Evolutionary conservation across 2,329 filamentous ascomycete genomes (phyloP).

Genomic region (Cercospora sojina): DNA sequence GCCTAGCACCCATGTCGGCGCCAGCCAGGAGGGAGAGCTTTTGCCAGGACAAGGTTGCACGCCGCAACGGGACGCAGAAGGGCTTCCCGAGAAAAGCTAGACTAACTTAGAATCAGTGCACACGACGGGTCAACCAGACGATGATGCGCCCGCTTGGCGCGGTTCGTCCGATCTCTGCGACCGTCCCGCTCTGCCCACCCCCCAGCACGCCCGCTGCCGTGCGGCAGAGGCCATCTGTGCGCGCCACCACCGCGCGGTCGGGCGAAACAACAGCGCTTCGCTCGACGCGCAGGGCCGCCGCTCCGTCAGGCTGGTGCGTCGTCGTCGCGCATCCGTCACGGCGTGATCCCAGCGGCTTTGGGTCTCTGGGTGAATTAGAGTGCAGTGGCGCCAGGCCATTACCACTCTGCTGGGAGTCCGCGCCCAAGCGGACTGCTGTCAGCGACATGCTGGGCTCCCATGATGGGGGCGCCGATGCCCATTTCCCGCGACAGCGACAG

Average conservation of each 20-base stretch:
- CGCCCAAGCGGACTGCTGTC: not conserved
- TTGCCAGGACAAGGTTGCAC: constrained; percentile 8
- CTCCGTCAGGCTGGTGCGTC: not conserved
- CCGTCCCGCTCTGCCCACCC: not conserved
- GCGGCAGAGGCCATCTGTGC: not conserved
- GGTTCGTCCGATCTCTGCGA: not conserved
- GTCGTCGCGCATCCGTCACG: not conserved
- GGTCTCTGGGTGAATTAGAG: not conserved
- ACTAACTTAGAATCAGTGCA: too few species aligned
- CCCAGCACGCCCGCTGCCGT: not conserved
- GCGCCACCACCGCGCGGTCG: not conserved
- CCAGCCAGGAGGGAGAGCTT: constrained; percentile 6
- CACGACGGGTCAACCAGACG: not conserved
- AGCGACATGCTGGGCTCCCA: not conserved
- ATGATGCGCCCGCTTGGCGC: not conserved
- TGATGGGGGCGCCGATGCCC: not conserved
- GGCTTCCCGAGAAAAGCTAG: constrained; percentile 4
- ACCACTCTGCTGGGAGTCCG: not conserved
- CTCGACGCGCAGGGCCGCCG: not conserved
- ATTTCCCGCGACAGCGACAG: not conserved
- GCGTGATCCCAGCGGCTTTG: not conserved
- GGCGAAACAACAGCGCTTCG: not conserved
- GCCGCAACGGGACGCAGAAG: constrained; percentile 3
- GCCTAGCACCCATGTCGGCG: constrained; percentile 7
- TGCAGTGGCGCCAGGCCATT: not conserved